Base-by-base conservation (phyloP, 2,329 filamentous ascomycete species). In the Apiospora arundinis region DNA sequence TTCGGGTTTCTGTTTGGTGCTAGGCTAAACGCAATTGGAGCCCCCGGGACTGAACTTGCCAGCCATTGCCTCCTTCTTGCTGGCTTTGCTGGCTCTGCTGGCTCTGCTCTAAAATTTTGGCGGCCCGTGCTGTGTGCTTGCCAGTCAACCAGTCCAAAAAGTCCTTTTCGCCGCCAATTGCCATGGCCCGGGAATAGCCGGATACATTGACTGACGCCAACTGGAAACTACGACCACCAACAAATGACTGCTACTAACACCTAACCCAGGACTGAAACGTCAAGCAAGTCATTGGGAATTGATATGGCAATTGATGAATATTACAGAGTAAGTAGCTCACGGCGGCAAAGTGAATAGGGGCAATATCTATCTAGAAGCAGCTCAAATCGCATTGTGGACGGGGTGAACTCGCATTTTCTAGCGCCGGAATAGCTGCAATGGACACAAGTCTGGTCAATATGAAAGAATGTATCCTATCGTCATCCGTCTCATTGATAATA, bases 1-100 rank as follows among this genome's bases (percentile, higher is more conserved):
- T 40, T 32, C 56, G 56, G 32, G 16, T 40, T 23, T 40, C 18
- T 63, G 32, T 32, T 63, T 32, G 49, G 23, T 28, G 49, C 49
- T 56, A 37, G 52, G 25, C 49, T 56, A 56, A 56, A 56, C 49
- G 23, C 25, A 56, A 60, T 37, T 60, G 28, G 52, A n/a, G 49
- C 49, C 49, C 46, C 48, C 48, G n/a, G n/a, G 48, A 12, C 21
- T 11, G 21, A 12, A 12, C 23, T 21, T 12, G 25, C 52, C 52
- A 7, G 52, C 25, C 16, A 25, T 18, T 18, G n/a, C 32, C n/a
- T 23, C 21, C 46, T 49, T n/a, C n/a, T 23, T 49, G 48, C 48
- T 49, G 48, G 48, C n/a, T 49, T 11, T 6, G 37, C 37, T 11
- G 11, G 37, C 37, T 40, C 37, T 40, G 5, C 37, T 40, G 5